phyloP scores from a whole-genome alignment of 345 rosid genomes.

The Mallotus nudiflorus region DNA sequence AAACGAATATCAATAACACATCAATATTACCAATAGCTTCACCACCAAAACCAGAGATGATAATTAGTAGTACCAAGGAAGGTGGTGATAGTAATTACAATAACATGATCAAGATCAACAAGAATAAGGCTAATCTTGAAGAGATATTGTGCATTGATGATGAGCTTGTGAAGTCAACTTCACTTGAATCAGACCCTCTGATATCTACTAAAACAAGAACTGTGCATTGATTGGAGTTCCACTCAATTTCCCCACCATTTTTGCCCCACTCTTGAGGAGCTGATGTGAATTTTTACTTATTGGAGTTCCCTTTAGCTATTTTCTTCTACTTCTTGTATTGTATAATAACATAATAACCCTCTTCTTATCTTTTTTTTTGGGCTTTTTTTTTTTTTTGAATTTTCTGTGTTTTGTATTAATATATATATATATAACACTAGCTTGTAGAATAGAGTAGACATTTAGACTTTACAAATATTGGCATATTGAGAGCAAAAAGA shows the following conservation, averaged over 20 bases:
- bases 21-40: slow-evolving; percentile 32
- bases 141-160: slow-evolving; percentile 41
- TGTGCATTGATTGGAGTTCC: slow-evolving; percentile 26
- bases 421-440: too few species aligned
- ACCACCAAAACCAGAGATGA: slow-evolving; percentile 24
- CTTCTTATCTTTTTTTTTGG: not conserved
- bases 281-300: slow-evolving; percentile 22
- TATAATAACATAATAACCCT: not conserved
- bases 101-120: not conserved
- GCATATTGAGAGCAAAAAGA: not conserved
- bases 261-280: slow-evolving; percentile 26
- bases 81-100: not conserved
- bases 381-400: not conserved
- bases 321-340: slow-evolving; percentile 16
- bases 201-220: slow-evolving; percentile 26
- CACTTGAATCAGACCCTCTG: slow-evolving; percentile 53
- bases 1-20: slow-evolving; percentile 1
- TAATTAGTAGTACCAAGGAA: too few species aligned
- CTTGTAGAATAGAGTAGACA: slow-evolving; percentile 20
- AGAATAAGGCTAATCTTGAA: slow-evolving; percentile 34
- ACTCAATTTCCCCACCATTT: slow-evolving; percentile 23
- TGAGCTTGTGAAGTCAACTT: slow-evolving; percentile 37
- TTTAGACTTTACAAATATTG: slow-evolving; percentile 16
- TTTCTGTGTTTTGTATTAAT: slow-evolving; percentile 15
- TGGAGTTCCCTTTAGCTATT: not conserved